phyloP scores from a whole-genome alignment of 306 rosid species.

The Acacia crassicarpa region DNA sequence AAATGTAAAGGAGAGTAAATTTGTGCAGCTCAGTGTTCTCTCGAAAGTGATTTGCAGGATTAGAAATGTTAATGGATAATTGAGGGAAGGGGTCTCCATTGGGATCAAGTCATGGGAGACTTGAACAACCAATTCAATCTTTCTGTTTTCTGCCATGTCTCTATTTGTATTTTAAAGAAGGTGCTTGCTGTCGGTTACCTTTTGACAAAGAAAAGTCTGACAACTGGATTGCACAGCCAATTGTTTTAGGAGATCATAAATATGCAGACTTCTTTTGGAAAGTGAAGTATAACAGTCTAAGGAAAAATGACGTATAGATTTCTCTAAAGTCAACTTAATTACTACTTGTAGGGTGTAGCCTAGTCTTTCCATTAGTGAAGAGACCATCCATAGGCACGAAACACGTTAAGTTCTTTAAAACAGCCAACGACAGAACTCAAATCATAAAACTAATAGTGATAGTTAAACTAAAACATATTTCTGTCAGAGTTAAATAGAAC shows the following conservation, averaged over 20 bases:
- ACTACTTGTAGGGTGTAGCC: neutral
- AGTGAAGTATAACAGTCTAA: neutral
- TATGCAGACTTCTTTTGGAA: neutral
- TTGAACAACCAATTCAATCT: constrained; percentile 2
- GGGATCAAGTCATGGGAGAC: constrained; percentile 1
- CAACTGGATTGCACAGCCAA: constrained; percentile 8
- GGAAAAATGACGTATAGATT: neutral
- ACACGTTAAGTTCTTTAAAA: neutral
- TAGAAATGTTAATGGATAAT: constrained; percentile 2
- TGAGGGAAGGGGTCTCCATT: neutral
- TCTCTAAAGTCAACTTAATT: neutral
- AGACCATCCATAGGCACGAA: neutral
- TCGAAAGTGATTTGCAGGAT: neutral
- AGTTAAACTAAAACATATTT: neutral
- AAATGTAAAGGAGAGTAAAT: neutral
- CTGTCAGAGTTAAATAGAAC: neutral
- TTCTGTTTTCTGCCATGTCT: constrained; percentile 6
- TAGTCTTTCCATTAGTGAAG: neutral
- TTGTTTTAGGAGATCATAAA: neutral
- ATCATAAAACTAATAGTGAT: neutral
- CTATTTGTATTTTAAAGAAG: neutral
- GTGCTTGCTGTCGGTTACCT: neutral
- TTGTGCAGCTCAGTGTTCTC: neutral
- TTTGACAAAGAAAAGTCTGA: neutral
- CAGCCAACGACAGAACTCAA: neutral